Evolutionary conservation across 768 basidiomycete genomes (phyloP).

Genomic region (Lactarius indigo): DNA sequence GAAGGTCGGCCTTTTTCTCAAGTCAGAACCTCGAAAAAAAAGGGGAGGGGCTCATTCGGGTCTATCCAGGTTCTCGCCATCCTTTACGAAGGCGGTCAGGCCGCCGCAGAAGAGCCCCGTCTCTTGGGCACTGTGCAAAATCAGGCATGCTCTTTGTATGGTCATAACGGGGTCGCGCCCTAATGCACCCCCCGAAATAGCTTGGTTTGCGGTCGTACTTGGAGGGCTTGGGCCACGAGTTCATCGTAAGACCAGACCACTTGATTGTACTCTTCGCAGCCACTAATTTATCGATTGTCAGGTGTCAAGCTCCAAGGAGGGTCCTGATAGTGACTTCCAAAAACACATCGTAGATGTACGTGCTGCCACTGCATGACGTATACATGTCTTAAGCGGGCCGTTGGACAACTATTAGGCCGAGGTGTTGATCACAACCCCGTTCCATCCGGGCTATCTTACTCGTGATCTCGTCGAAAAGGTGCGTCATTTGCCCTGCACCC

Average conservation of each 20-base stretch:
- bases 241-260: slow-evolving; percentile 46
- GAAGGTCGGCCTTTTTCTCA: background rate
- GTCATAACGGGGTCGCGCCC: background rate
- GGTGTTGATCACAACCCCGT: slow-evolving; percentile 78
- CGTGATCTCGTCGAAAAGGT: slow-evolving; percentile 68
- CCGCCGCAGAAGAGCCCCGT: slow-evolving; percentile 66
- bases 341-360: slow-evolving; percentile 77
- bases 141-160: slow-evolving; percentile 41
- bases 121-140: slow-evolving; percentile 81
- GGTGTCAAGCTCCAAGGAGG: slow-evolving; percentile 84
- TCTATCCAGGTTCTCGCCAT: slow-evolving; percentile 60
- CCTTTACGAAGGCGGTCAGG: slow-evolving; percentile 64
- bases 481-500: slow-evolving; percentile 17
- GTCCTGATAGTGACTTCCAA: slow-evolving; percentile 41
- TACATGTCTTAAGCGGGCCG: slow-evolving; percentile 1
- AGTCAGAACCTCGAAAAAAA: background rate
- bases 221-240: slow-evolving; percentile 68
- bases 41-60: background rate
- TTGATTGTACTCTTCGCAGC: background rate
- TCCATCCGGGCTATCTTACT: slow-evolving; percentile 85
- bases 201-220: slow-evolving; percentile 73
- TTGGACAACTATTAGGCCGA: slow-evolving; percentile 51
- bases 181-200: slow-evolving; percentile 47
- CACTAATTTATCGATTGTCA: slow-evolving; percentile 29
- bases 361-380: slow-evolving; percentile 19